Conservation (phyloP, 2,329 filamentous ascomycete species). For the Ceratocystis eucalypticola region DNA sequence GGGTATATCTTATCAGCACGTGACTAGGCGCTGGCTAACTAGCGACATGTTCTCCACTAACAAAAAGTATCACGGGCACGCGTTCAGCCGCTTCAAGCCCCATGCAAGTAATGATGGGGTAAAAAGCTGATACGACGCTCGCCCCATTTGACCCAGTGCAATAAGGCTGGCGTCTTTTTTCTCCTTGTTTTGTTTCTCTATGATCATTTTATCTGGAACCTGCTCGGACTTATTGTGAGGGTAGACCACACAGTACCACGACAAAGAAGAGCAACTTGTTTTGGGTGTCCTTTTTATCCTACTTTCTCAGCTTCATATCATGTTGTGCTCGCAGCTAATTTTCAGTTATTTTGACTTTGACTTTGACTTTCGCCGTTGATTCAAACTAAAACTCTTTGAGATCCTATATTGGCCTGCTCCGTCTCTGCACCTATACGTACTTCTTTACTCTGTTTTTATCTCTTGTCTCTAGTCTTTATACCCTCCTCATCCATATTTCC, state of each 20-base stretch:
- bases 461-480: neutral
- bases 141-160: too few species aligned
- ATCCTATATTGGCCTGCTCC: neutral
- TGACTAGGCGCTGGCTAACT: neutral
- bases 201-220: neutral
- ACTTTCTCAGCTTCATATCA: neutral
- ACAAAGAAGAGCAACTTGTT: neutral
- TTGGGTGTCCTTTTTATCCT: neutral
- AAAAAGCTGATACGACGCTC: neutral
- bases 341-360: neutral
- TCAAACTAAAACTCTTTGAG: neutral
- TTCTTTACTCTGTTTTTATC: neutral
- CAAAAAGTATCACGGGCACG: neutral
- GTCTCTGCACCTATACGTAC: neutral
- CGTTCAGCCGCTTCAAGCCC: neutral
- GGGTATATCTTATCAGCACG: conserved; percentile 1
- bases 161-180: neutral
- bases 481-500: neutral
- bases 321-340: neutral
- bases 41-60: neutral
- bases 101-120: neutral
- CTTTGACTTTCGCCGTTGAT: neutral
- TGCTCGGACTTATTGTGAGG: neutral
- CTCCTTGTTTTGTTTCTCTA: neutral
- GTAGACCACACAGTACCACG: neutral